Percentiles rank a stretch among this genome's conserved stretches.
These are phyloP conservation scores for Hirsutella thompsonii DNA, from an alignment of 2,329 filamentous ascomycete species.

Conservation along the genomic window DNA sequence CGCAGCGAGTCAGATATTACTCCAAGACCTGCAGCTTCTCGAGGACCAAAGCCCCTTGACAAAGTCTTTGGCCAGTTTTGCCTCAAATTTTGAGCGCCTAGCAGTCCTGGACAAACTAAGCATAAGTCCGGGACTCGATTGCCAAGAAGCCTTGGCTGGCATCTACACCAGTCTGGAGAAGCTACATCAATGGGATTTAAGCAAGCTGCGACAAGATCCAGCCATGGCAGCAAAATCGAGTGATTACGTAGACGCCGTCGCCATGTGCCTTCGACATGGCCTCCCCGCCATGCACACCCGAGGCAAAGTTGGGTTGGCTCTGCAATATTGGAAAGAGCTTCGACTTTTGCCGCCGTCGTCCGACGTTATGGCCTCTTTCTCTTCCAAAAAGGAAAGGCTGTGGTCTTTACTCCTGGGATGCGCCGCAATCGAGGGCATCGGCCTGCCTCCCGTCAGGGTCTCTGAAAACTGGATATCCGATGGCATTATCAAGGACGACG, in stretches of 20 bases:
- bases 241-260: conserved; percentile 38
- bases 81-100: conserved; percentile 57
- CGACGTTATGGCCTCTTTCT: conserved; percentile 22
- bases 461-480: conserved; percentile 64
- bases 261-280: conserved; percentile 59
- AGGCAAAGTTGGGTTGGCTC: conserved; percentile 51
- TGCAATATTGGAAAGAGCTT: conserved; percentile 68
- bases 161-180: conserved; percentile 57
- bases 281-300: conserved; percentile 58
- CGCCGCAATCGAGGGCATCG: conserved; percentile 29
- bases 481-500: conserved; percentile 44
- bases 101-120: conserved; percentile 61
- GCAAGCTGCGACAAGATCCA: conserved; percentile 38
- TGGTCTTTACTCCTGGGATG: conserved; percentile 62
- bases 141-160: conserved; percentile 64
- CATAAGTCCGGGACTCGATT: conserved; percentile 53
- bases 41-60: conserved; percentile 52
- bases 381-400: conserved; percentile 31
- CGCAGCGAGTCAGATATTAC: conserved; percentile 51
- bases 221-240: conserved; percentile 30
- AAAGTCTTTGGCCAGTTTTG: conserved; percentile 58
- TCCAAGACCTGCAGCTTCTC: conserved; percentile 47
- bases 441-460: conserved; percentile 50
- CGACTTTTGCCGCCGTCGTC: conserved; percentile 29
- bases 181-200: conserved; percentile 59